Conservation (phyloP, 2,329 filamentous ascomycete species). For the Metarhizium guizhouense region DNA sequence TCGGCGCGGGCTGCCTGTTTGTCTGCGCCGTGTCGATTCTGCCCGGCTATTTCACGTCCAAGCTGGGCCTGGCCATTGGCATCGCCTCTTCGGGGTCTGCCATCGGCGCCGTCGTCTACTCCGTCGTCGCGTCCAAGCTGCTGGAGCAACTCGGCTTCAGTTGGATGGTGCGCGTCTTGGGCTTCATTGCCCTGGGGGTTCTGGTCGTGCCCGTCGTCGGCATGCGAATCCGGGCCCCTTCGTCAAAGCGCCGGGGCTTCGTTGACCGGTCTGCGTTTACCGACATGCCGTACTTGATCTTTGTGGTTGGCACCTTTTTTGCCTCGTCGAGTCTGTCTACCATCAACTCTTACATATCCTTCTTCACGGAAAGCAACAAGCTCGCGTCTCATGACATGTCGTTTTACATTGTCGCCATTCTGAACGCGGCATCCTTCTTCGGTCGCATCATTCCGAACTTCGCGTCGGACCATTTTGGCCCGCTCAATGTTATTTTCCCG, state of each 20-base stretch:
- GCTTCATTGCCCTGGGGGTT: slow-evolving; percentile 31
- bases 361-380: slow-evolving; percentile 31
- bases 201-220: slow-evolving; percentile 26
- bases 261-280: slow-evolving; percentile 42
- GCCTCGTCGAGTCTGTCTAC: slow-evolving; percentile 40
- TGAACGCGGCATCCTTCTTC: slow-evolving; percentile 35
- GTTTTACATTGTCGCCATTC: slow-evolving; percentile 32
- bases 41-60: slow-evolving; percentile 28
- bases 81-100: slow-evolving; percentile 19
- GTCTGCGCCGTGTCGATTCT: slow-evolving; percentile 28
- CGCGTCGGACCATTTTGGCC: slow-evolving; percentile 24
- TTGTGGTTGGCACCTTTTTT: slow-evolving; percentile 24
- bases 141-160: slow-evolving; percentile 44
- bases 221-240: slow-evolving; percentile 26
- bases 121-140: slow-evolving; percentile 30
- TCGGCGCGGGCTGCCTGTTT: slow-evolving; percentile 26
- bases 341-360: slow-evolving; percentile 35
- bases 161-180: slow-evolving; percentile 39
- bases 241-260: slow-evolving; percentile 37
- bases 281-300: slow-evolving; percentile 32
- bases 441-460: slow-evolving; percentile 34
- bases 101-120: slow-evolving; percentile 13
- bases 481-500: slow-evolving; percentile 24
- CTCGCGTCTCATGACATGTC: slow-evolving; percentile 24
- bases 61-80: slow-evolving; percentile 19